These are phyloP conservation scores for Saccharomyces pastorianus DNA, from an alignment of 1,139 yeast species.

Conservation along the genomic window DNA sequence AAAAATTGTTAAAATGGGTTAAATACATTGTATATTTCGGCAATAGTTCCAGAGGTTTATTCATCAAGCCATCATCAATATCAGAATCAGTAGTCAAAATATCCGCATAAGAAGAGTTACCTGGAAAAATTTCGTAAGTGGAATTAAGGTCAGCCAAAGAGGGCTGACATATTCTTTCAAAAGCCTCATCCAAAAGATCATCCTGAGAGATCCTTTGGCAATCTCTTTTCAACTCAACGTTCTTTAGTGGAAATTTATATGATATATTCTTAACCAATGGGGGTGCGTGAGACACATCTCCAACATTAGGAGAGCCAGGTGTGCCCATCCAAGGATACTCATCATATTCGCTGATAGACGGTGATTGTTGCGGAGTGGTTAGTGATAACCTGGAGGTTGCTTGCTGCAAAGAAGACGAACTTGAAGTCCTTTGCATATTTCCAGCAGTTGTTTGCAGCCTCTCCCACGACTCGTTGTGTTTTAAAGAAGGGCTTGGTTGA, in stretches of 20 bases:
- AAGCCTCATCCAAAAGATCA: slow-evolving; percentile 18
- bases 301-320: slow-evolving; percentile 17
- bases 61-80: background rate
- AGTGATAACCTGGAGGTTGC: slow-evolving; percentile 7
- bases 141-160: slow-evolving; percentile 8
- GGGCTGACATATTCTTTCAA: slow-evolving; percentile 18
- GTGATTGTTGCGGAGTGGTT: slow-evolving; percentile 27
- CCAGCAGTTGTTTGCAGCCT: slow-evolving; percentile 7
- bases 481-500: slow-evolving; percentile 23
- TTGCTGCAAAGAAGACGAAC: slow-evolving; percentile 25
- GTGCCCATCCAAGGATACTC: slow-evolving; percentile 31
- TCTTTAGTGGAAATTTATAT: slow-evolving; percentile 12
- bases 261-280: slow-evolving; percentile 5
- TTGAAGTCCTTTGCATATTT: slow-evolving; percentile 18
- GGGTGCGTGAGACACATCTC: slow-evolving; percentile 5
- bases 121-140: slow-evolving; percentile 10
- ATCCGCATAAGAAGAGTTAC: slow-evolving; percentile 17
- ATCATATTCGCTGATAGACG: slow-evolving; percentile 28
- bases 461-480: slow-evolving; percentile 21
- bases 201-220: slow-evolving; percentile 22
- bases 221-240: slow-evolving; percentile 22
- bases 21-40: slow-evolving; percentile 26
- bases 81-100: slow-evolving; percentile 12
- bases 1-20: slow-evolving; percentile 28
- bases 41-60: slow-evolving; percentile 18